A percentile compares a stretch with the other conserved stretches of the same genome.
phyloP scores from a whole-genome alignment of 768 basidiomycete species.

The Macrolepiota fuliginosa region DNA sequence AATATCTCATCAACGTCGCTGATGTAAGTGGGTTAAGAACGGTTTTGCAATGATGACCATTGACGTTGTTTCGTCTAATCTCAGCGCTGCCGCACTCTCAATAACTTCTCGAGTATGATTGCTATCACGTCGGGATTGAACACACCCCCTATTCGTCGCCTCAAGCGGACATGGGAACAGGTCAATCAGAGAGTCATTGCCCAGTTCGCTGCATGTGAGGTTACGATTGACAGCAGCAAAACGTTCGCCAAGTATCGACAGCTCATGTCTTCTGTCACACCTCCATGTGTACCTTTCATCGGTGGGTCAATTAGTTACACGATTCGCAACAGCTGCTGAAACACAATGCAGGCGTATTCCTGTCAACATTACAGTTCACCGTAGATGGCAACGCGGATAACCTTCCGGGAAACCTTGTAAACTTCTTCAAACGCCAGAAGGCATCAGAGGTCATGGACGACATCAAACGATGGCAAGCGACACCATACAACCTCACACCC shows the following conservation, averaged over 20 bases:
- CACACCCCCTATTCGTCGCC: slow-evolving; percentile 86
- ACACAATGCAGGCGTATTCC: slow-evolving; percentile 75
- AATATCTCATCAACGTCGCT: slow-evolving; percentile 88
- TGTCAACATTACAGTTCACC: slow-evolving; percentile 96
- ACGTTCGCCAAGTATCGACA: slow-evolving; percentile 93
- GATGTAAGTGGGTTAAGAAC: slow-evolving; percentile 57
- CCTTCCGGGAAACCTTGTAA: slow-evolving; percentile 72
- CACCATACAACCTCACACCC: slow-evolving; percentile 80
- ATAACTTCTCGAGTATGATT: slow-evolving; percentile 97
- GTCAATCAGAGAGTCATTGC: slow-evolving; percentile 73
- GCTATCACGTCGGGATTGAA: slow-evolving; percentile 94
- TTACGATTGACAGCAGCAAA: slow-evolving; percentile 88
- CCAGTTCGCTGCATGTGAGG: slow-evolving; percentile 77
- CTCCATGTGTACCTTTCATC: slow-evolving; percentile 96
- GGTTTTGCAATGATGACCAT: neutral
- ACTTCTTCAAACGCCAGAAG: slow-evolving; percentile 94
- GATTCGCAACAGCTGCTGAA: neutral
- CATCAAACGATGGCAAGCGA: slow-evolving; percentile 94
- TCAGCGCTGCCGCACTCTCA: slow-evolving; percentile 85
- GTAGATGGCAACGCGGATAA: slow-evolving; percentile 94
- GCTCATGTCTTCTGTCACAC: slow-evolving; percentile 76
- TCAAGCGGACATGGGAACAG: slow-evolving; percentile 93
- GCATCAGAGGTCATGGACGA: slow-evolving; percentile 96
- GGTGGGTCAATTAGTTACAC: slow-evolving; percentile 49
- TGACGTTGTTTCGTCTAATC: neutral